Percentiles rank a stretch among this genome's conserved stretches.
phyloP scores from a whole-genome alignment of 1,139 yeast species.

The Zygoascus hellenicus region DNA sequence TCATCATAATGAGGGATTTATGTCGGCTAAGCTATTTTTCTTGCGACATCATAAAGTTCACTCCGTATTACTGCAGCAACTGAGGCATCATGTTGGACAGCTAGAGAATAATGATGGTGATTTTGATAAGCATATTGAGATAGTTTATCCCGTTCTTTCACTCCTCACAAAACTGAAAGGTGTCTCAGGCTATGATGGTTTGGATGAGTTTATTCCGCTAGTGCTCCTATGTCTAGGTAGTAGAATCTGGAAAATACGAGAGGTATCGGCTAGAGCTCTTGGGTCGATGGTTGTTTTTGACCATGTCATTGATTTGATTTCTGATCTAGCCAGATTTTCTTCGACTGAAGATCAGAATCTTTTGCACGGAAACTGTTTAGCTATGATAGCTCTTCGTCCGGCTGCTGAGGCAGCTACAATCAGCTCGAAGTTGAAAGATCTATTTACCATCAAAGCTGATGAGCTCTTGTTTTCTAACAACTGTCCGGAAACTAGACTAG shows the following conservation, averaged over 20 bases:
- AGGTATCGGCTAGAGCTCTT: slow-evolving; percentile 71
- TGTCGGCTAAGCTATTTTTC: slow-evolving; percentile 65
- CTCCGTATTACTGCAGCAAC: slow-evolving; percentile 42
- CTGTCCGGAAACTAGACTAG: slow-evolving; percentile 35
- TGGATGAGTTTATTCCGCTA: slow-evolving; percentile 45
- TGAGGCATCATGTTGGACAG: slow-evolving; percentile 37
- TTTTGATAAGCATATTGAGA: slow-evolving; percentile 39
- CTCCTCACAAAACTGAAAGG: slow-evolving; percentile 64
- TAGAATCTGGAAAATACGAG: slow-evolving; percentile 75
- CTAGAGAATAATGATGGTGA: slow-evolving; percentile 17
- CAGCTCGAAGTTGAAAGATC: slow-evolving; percentile 14
- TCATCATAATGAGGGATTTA: slow-evolving; percentile 40
- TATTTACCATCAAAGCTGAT: slow-evolving; percentile 20
- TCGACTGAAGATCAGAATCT: slow-evolving; percentile 37
- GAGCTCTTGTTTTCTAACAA: slow-evolving; percentile 29
- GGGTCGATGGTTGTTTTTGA: slow-evolving; percentile 43
- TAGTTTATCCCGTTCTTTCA: slow-evolving; percentile 68
- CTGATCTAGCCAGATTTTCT: slow-evolving; percentile 18
- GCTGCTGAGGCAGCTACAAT: not conserved
- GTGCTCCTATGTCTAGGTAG: slow-evolving; percentile 46
- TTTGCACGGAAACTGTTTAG: slow-evolving; percentile 54
- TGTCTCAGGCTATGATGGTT: slow-evolving; percentile 47
- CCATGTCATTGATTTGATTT: slow-evolving; percentile 24
- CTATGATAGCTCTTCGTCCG: slow-evolving; percentile 27
- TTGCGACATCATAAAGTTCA: slow-evolving; percentile 52